phyloP scores from a whole-genome alignment of 139 green algal species.

The Chlamydomonas incerta region DNA sequence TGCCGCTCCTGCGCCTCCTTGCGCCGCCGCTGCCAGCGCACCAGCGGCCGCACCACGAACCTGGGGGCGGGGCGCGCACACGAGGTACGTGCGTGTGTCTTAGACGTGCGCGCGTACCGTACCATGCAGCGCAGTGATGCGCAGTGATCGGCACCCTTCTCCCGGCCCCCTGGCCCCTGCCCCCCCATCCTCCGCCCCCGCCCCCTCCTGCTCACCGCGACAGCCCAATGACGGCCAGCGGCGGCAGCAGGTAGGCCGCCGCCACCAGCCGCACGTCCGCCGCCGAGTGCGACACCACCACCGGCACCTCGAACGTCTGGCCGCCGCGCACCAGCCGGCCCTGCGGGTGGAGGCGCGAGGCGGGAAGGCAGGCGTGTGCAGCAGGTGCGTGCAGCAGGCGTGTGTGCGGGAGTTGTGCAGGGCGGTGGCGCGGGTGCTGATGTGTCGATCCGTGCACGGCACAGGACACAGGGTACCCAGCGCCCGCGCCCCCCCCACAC shows the following conservation, averaged over 20 bases:
- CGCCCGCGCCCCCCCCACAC: background rate
- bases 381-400: background rate
- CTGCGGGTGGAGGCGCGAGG: too few species aligned
- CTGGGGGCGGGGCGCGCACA: too few species aligned
- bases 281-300: slow-evolving; percentile 41
- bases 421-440: too few species aligned
- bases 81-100: too few species aligned
- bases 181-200: too few species aligned
- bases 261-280: slow-evolving; percentile 48
- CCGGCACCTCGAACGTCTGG: slow-evolving; percentile 55
- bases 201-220: background rate
- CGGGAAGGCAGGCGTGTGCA: background rate
- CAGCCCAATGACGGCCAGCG: slow-evolving; percentile 48
- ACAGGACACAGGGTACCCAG: too few species aligned
- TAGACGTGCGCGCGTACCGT: too few species aligned
- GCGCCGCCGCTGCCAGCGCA: slow-evolving; percentile 37
- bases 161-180: too few species aligned
- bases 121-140: too few species aligned
- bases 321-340: slow-evolving; percentile 15
- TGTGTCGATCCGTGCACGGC: too few species aligned
- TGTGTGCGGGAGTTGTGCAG: background rate
- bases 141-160: background rate
- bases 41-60: slow-evolving; percentile 53
- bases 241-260: slow-evolving; percentile 53
- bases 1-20: slow-evolving; percentile 5